Evolutionary conservation across 1,284 basidiomycete species (phyloP).

Genomic region (Cerioporus squamosus): DNA sequence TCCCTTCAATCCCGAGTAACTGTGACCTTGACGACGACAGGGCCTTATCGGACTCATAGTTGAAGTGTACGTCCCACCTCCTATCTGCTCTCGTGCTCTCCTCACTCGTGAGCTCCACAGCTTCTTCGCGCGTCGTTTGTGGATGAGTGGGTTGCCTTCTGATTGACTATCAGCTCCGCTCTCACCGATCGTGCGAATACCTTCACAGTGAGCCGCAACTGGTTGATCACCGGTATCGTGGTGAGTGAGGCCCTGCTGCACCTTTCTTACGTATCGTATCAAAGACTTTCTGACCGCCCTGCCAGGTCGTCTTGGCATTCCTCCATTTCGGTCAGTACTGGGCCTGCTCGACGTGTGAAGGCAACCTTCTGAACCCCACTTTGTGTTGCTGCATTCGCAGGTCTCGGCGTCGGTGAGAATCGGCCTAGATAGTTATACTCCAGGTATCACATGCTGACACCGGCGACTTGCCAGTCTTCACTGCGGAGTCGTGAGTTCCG

Average conservation of each 20-base stretch:
- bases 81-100: not conserved
- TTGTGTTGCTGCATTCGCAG: constrained; percentile 2
- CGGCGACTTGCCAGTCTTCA: constrained; percentile 24
- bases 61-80: constrained; percentile 26
- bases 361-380: not conserved
- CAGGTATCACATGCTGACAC: not conserved
- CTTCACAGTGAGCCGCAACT: constrained; percentile 30
- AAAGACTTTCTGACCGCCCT: not conserved
- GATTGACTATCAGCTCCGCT: not conserved
- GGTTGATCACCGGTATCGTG: constrained; percentile 31
- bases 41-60: constrained; percentile 35
- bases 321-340: constrained; percentile 25
- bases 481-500: constrained; percentile 30
- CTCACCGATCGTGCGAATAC: constrained; percentile 1
- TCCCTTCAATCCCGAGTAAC: not conserved
- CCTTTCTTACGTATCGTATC: not conserved
- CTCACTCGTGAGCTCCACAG: constrained; percentile 12
- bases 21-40: constrained; percentile 7
- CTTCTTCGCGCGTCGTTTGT: constrained; percentile 38
- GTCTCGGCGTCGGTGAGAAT: constrained; percentile 25
- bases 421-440: not conserved
- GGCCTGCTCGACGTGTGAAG: not conserved
- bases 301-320: constrained; percentile 27
- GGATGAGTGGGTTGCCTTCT: constrained; percentile 28
- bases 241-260: constrained; percentile 17